These are phyloP conservation scores for Trifolium pratense DNA, from an alignment of 306 rosid species.

Conservation along the genomic window DNA sequence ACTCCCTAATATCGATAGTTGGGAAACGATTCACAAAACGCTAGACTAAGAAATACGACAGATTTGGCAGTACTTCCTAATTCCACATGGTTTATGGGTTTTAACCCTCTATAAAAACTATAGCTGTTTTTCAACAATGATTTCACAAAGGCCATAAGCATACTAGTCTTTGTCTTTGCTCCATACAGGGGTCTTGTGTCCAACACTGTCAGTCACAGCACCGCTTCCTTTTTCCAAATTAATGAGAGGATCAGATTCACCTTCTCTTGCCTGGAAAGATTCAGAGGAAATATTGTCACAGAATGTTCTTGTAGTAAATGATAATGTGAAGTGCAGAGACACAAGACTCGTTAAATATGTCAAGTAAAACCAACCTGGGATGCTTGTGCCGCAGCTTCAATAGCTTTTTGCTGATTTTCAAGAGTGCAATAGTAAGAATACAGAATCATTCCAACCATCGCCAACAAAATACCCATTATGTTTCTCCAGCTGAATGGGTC, in stretches of 20 bases:
- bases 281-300: slow-evolving; percentile 30
- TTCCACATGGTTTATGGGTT: slow-evolving; percentile 45
- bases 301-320: slow-evolving; percentile 19
- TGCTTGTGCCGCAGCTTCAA: slow-evolving; percentile 61
- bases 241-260: slow-evolving; percentile 68
- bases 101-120: slow-evolving; percentile 47
- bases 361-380: slow-evolving; percentile 59
- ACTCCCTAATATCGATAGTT: slow-evolving; percentile 41
- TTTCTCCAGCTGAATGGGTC: slow-evolving; percentile 97
- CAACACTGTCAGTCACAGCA: slow-evolving; percentile 48
- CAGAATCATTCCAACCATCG: slow-evolving; percentile 84
- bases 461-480: slow-evolving; percentile 79
- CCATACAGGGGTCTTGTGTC: slow-evolving; percentile 60
- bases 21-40: slow-evolving; percentile 43
- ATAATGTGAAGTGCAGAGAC: slow-evolving; percentile 20
- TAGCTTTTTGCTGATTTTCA: slow-evolving; percentile 78
- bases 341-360: not conserved
- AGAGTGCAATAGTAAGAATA: slow-evolving; percentile 77
- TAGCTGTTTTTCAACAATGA: slow-evolving; percentile 30
- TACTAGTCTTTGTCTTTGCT: slow-evolving; percentile 64
- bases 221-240: slow-evolving; percentile 63
- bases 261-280: slow-evolving; percentile 67
- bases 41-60: slow-evolving; percentile 42
- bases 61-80: slow-evolving; percentile 43
- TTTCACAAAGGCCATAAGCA: slow-evolving; percentile 49